Evolutionary conservation across 1,139 yeast species (phyloP).

Genomic region (Blastobotrys proliferans): DNA sequence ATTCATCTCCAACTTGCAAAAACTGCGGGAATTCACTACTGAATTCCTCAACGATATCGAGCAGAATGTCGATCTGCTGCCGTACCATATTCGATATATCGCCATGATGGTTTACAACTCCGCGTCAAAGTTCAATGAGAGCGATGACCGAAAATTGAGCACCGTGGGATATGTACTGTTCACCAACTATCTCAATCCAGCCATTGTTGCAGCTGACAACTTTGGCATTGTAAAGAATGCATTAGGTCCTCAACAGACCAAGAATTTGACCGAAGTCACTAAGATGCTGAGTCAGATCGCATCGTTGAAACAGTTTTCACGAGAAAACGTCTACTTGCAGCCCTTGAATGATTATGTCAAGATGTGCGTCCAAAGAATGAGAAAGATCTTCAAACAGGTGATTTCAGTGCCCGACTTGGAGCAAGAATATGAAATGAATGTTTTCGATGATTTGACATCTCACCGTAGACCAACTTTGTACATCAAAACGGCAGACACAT

Average conservation of each 20-base stretch:
- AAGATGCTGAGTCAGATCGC: constrained; percentile 64
- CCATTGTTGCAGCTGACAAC: constrained; percentile 64
- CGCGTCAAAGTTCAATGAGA: constrained; percentile 39
- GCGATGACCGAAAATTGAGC: constrained; percentile 48
- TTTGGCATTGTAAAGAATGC: constrained; percentile 48
- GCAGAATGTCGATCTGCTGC: constrained; percentile 46
- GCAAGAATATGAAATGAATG: constrained; percentile 54
- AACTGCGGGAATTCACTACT: constrained; percentile 65
- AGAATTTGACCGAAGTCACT: constrained; percentile 56
- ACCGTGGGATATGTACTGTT: constrained; percentile 67
- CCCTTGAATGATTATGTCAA: constrained; percentile 73
- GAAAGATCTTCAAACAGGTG: constrained; percentile 44
- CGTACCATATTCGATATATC: constrained; percentile 57
- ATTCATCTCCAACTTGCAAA: constrained; percentile 72
- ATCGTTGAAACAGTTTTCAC: constrained; percentile 58
- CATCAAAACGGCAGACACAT: constrained; percentile 61
- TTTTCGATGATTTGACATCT: constrained; percentile 68
- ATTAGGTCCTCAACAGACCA: constrained; percentile 37
- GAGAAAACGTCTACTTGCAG: constrained; percentile 63
- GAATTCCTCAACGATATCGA: constrained; percentile 50
- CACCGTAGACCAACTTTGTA: constrained; percentile 61
- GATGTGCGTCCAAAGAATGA: constrained; percentile 46
- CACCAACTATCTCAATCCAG: constrained; percentile 59
- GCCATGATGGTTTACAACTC: constrained; percentile 41
- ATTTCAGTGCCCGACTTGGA: constrained; percentile 59